Conservation (phyloP, 2,329 filamentous ascomycete genomes). For the Sphaerulina vaccinii region DNA sequence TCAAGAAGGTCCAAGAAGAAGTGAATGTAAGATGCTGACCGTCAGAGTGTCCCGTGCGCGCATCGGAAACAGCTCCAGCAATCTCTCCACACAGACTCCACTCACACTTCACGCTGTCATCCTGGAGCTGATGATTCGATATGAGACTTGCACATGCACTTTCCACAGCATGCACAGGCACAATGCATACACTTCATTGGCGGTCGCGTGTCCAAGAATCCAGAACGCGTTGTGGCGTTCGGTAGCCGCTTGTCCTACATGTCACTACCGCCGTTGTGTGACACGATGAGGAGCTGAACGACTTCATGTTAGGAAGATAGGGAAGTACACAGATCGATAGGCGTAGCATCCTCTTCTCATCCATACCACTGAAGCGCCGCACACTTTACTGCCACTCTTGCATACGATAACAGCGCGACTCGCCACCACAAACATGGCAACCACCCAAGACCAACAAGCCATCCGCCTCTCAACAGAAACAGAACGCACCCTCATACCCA, state of each 20-base stretch:
- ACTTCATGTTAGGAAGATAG: not conserved
- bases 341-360: not conserved
- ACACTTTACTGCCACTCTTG: not conserved
- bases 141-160: not conserved
- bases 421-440: not conserved
- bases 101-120: too few species aligned
- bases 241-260: not conserved
- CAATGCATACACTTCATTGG: not conserved
- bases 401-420: not conserved
- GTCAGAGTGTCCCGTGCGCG: too few species aligned
- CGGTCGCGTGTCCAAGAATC: not conserved
- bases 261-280: not conserved
- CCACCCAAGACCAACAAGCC: not conserved
- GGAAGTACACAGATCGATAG: not conserved
- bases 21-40: not conserved
- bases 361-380: not conserved
- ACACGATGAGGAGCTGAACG: not conserved
- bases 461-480: conserved; percentile 6
- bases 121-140: not conserved
- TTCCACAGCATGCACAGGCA: not conserved
- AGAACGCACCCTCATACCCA: conserved; percentile 8
- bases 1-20: not conserved
- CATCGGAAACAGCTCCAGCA: too few species aligned
- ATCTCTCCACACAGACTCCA: not conserved
- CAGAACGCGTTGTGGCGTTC: not conserved